These are phyloP conservation scores for Taphrina confusa DNA, from an alignment of 1,139 yeast species.

Conservation along the genomic window DNA sequence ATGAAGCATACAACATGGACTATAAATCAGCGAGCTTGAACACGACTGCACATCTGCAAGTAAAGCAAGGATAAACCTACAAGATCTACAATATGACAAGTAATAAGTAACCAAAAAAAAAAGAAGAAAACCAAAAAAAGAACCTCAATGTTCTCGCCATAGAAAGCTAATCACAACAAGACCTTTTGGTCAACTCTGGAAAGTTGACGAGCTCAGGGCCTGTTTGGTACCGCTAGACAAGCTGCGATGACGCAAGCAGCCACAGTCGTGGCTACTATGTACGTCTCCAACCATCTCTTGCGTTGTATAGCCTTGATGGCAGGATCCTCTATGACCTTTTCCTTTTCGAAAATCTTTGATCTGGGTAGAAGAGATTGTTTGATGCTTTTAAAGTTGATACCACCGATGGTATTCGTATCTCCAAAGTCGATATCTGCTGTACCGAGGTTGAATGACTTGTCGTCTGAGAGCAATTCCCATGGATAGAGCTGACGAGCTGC, in stretches of 20 bases:
- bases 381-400: slow-evolving; percentile 25
- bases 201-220: slow-evolving; percentile 20
- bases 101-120: too few species aligned
- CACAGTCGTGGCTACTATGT: slow-evolving; percentile 30
- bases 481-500: slow-evolving; percentile 33
- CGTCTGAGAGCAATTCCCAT: slow-evolving; percentile 31
- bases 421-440: slow-evolving; percentile 31
- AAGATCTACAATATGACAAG: too few species aligned
- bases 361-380: slow-evolving; percentile 20
- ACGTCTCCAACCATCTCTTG: slow-evolving; percentile 30
- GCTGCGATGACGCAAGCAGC: slow-evolving; percentile 32
- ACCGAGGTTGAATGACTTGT: slow-evolving; percentile 30
- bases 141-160: too few species aligned
- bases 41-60: too few species aligned
- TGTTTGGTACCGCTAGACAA: slow-evolving; percentile 32
- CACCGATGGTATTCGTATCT: slow-evolving; percentile 19
- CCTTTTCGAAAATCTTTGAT: slow-evolving; percentile 32
- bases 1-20: too few species aligned
- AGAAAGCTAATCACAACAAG: too few species aligned
- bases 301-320: slow-evolving; percentile 25
- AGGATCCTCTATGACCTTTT: slow-evolving; percentile 34
- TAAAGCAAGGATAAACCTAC: too few species aligned
- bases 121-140: too few species aligned
- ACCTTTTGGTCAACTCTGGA: too few species aligned
- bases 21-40: too few species aligned